Base-by-base conservation (phyloP, 2,329 filamentous ascomycete species). In the Pestalotiopsis sp. region DNA sequence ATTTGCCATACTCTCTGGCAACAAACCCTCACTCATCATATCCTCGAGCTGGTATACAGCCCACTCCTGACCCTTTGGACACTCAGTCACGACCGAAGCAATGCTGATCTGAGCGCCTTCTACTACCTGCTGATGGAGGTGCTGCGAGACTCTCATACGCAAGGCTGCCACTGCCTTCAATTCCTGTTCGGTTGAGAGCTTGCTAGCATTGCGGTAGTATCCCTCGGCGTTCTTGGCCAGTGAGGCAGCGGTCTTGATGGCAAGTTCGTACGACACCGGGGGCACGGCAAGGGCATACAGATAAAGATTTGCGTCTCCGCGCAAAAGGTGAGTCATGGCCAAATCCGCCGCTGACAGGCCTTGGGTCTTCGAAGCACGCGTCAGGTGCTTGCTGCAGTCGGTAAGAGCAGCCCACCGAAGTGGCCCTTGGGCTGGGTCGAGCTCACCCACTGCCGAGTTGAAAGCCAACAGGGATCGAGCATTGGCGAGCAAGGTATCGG, bases 171-270 rank as follows among this genome's bases (percentile, higher is more conserved):
- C 20, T 5, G 70, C 70, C 45, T 68, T 73, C 41, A 73, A 68
- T 52, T 73, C 73, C n/a, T 45, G 61, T 11, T 70, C 68, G 6
- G 27, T 61, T 12, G 68, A 63, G 4, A 79, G 69, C 63, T 73
- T 75, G 60, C 72, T 71, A 6, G 77, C 77, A 59, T 79, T 79
- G 25, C 74, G 73, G 64, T 78, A 79, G 68, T 76, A 78, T 3
- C 77, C 73, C 41, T 74, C 73, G 1, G 77, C 76, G 65, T 77
- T 73, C 64, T 74, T 76, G 11, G 75, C 68, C 20, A 77, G 74
- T 64, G 76, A 72, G 2, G 70, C 36, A 4, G 72, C 71, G 2
- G 70, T 74, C 2, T 67, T 66, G 17, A 68, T 64, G 17, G 77
- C 77, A 31, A 73, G 70, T 27, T 68, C 62, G 59, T 77, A 67